phyloP scores from a whole-genome alignment of 2,329 filamentous ascomycete species.

The Neonectria coccinea region DNA sequence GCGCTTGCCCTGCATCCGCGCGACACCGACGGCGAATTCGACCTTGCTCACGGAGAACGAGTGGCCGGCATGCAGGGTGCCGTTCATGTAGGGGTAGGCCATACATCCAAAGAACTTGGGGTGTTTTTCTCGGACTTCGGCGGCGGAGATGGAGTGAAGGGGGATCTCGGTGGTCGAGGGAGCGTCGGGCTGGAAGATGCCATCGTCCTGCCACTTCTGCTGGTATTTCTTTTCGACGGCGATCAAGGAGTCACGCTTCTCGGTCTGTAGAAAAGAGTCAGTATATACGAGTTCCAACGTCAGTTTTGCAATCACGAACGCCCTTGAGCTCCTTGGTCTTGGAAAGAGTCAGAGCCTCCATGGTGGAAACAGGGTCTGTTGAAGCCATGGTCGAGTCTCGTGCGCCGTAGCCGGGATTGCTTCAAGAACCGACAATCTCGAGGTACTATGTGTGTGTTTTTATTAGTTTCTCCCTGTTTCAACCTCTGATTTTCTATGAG shows the following conservation, averaged over 20 bases:
- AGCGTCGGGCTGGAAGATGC: constrained; percentile 86
- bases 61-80: constrained; percentile 89
- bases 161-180: constrained; percentile 83
- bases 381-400: constrained; percentile 57
- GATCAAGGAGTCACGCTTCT: constrained; percentile 87
- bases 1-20: constrained; percentile 90
- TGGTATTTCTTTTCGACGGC: constrained; percentile 94
- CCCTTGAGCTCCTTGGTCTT: constrained; percentile 73
- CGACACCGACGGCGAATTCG: constrained; percentile 89
- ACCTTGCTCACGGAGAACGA: constrained; percentile 92
- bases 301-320: constrained; percentile 50
- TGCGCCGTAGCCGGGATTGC: constrained; percentile 30
- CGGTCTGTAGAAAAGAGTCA: constrained; percentile 67
- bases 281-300: background rate
- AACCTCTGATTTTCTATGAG: background rate
- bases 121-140: constrained; percentile 80
- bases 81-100: constrained; percentile 80
- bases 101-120: constrained; percentile 88
- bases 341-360: constrained; percentile 65
- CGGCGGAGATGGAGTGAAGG: constrained; percentile 76
- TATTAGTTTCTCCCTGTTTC: constrained; percentile 22
- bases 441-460: background rate
- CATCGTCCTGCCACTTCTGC: constrained; percentile 64
- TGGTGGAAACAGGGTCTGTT: constrained; percentile 56
- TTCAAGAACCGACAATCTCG: constrained; percentile 40